Conservation (phyloP, 345 rosid genomes). For the Firmiana major region DNA sequence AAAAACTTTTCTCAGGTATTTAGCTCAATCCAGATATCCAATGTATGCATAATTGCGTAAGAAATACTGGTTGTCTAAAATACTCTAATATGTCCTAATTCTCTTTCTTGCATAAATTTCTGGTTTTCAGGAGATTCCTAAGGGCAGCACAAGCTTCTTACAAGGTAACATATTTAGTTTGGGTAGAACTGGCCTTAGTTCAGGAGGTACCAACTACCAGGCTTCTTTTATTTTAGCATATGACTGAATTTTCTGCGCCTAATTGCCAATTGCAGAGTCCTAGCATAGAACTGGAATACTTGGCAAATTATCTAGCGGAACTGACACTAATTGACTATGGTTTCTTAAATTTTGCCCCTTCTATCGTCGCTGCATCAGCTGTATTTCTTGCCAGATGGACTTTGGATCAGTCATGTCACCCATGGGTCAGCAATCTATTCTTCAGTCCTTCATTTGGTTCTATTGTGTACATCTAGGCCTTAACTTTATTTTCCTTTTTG, state of each 20-base stretch:
- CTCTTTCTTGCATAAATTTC: conserved; percentile 13
- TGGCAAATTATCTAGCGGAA: conserved; percentile 80
- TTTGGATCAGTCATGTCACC: conserved; percentile 66
- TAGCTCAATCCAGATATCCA: not conserved
- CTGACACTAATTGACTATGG: conserved; percentile 57
- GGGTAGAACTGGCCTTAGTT: not conserved
- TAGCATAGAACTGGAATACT: conserved; percentile 65
- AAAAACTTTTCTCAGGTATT: conserved; percentile 84
- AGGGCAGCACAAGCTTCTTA: conserved; percentile 82
- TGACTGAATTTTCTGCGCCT: conserved; percentile 10
- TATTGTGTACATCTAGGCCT: conserved; percentile 2
- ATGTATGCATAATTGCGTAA: conserved; percentile 3
- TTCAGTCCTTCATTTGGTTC: conserved; percentile 1
- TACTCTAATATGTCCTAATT: conserved; percentile 10
- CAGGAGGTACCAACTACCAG: not conserved
- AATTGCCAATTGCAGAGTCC: conserved; percentile 52
- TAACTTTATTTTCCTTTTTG: conserved; percentile 1
- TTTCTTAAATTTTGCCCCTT: conserved; percentile 72
- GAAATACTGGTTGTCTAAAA: not conserved
- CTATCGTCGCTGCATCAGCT: conserved; percentile 83
- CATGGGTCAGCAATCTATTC: conserved; percentile 65
- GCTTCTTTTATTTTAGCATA: conserved; percentile 2
- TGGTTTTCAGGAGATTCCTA: conserved; percentile 69
- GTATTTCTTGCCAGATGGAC: conserved; percentile 96
- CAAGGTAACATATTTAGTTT: conserved; percentile 39